Base-by-base conservation (phyloP, 2,329 filamentous ascomycete genomes). In the Plenodomus lindquistii region DNA sequence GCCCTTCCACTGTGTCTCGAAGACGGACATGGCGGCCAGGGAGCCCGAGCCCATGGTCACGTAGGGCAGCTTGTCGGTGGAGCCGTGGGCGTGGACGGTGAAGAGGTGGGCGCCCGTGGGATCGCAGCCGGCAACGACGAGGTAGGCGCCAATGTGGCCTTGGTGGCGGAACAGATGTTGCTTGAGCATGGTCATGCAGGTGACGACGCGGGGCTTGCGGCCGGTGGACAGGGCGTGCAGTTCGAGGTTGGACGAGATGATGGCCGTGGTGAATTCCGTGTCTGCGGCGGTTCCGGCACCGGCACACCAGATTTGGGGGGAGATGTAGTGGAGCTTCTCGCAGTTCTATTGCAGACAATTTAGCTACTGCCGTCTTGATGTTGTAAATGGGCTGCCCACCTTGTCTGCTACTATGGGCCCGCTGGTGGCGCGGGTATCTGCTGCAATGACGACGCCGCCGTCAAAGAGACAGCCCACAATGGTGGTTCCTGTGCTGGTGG, bases 401-500 rank as follows among this genome's bases (percentile, higher is more conserved):
- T 99, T 99, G 85, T 99, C 94, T 76, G 95, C 95, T 65, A 99
- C 94, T 77, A 99, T 99, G 62, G 94, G 92, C 29, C 94, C 94
- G 59, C 89, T 95, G 39, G 94, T 99, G 57, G 94, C 94, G 84
- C 94, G 86, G 60, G 94, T 99, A 78, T 99, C 94, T 79, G 94
- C 94, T 57, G 94, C 94, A 76, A 99, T 97, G 74, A 99, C 94
- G 52, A 99, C 94, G 62, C 95, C 94, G 59, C 92, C 93, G 77
- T 97, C 89, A 70, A 86, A 99, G 76, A 97, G 88, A 72, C 93
- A 97, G 66, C 94, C 94, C 42, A 99, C 94, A 77, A 99, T 99
- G 59, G 94, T 99, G 51, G 94, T 99, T 80, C 94, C 94, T 53
- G 94, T 99, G 78, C 92, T 97, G 53, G 94, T 99, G 55, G 94